Evolutionary conservation across 192 early-diverging fungal species (phyloP), one percentile per base, ranked within the genome.

Genomic region (Rhizophlyctis rosea): DNA sequence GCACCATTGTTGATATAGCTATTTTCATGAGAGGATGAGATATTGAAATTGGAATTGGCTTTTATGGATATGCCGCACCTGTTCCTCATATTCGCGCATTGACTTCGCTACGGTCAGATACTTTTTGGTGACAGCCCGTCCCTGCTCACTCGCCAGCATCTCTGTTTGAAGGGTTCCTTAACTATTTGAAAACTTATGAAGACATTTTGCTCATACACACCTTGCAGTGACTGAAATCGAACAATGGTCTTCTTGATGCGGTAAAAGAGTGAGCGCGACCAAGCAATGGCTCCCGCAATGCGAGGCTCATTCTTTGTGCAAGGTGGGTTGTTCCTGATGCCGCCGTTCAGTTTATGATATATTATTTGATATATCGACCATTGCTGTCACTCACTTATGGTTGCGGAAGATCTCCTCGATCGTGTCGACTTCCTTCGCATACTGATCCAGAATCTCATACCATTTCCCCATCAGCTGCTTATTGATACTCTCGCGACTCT

Each of bases 391-490:
- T 23, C 63, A 82, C 80, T 79, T 77, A 61, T 85, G 57, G 47
- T 65, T 81, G n/a, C 69, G 72, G 57, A 85, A 85, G 25, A 85
- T 83, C 47, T 79, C 79, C 33, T 82, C 80, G 49, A 85, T 85
- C 52, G 76, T 81, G 58, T 85, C 83, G 35, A 85, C 83, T 54
- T 85, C 83, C 23, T 77, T 58, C 0, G 77, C 76, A 59, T 85
- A 85, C 51, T 85, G 83, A 57, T 79, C 83, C 47, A 85, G 59
- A 74, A 85, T 85, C 61, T 85, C 83, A 49, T 80, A 79, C 78
- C 78, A 85, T 65, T 85, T 85, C 4, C 79, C 74, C 83, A 85
- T 85, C n/a, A 85, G 62, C 55, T 85, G 83, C 49, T 74, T 77
- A 52, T 85, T 85, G 61, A 85, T 85, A 35, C 70, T 74, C 47